Evolutionary conservation across 2,329 filamentous ascomycete genomes (phyloP).

Genomic region (Xylariomycetidae sp.): DNA sequence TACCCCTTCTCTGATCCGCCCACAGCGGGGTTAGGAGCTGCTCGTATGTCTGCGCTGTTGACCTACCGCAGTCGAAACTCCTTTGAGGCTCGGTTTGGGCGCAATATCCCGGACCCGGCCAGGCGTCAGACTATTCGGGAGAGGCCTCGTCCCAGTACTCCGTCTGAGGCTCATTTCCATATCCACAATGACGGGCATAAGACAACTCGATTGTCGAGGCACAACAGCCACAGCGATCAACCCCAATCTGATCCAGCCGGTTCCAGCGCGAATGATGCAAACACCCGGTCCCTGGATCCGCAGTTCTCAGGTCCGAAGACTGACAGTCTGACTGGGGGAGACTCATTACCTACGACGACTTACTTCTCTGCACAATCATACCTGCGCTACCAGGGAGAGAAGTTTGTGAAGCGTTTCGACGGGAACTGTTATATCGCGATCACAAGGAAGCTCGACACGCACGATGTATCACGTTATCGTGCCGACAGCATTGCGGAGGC

Average conservation of each 20-base stretch:
- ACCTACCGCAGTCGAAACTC: constrained; percentile 97
- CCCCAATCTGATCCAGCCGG: constrained; percentile 13
- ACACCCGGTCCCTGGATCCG: constrained; percentile 43
- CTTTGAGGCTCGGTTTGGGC: constrained; percentile 90
- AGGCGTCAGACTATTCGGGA: constrained; percentile 79
- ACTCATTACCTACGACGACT: constrained; percentile 55
- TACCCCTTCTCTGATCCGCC: constrained; percentile 86
- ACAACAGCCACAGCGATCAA: constrained; percentile 32
- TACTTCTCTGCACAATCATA: constrained; percentile 99
- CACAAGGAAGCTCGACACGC: constrained; percentile 94
- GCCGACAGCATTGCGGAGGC: constrained; percentile 64
- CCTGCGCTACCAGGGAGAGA: constrained; percentile 89
- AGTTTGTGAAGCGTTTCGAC: constrained; percentile 96
- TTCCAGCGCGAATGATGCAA: constrained; percentile 14
- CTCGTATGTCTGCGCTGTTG: constrained; percentile 91
- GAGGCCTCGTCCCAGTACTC: constrained; percentile 50
- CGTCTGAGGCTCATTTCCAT: constrained; percentile 67
- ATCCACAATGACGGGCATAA: constrained; percentile 80
- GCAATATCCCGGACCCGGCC: constrained; percentile 83
- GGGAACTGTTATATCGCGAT: constrained; percentile 99
- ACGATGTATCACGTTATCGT: constrained; percentile 82
- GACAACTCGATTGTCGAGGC: constrained; percentile 49
- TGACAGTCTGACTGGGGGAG: constrained; percentile 44
- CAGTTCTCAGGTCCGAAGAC: constrained; percentile 64
- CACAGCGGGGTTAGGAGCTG: constrained; percentile 78